phyloP scores from a whole-genome alignment of 768 basidiomycete species.

The Rhizopogon vesiculosus region DNA sequence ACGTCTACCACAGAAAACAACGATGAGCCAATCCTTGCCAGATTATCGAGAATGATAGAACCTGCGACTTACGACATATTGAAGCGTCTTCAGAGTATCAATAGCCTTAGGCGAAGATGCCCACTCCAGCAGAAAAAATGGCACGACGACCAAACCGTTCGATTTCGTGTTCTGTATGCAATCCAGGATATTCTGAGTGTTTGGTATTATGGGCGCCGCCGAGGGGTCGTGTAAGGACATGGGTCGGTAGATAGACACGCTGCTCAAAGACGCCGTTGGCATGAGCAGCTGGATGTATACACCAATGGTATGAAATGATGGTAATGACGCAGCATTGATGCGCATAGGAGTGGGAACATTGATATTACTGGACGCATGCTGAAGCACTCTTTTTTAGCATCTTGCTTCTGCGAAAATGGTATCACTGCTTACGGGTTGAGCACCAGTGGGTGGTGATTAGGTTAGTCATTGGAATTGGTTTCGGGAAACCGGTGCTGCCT shows the following conservation, averaged over 20 bases:
- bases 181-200: constrained; percentile 17
- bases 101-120: constrained; percentile 12
- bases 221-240: constrained; percentile 10
- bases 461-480: constrained; percentile 32
- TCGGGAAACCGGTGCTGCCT: constrained; percentile 45
- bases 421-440: constrained; percentile 24
- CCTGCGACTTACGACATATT: constrained; percentile 17
- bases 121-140: constrained; percentile 20
- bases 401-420: too few species aligned
- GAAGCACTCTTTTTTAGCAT: background rate
- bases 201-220: constrained; percentile 15
- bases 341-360: constrained; percentile 1
- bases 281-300: constrained; percentile 10
- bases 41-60: too few species aligned
- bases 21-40: background rate
- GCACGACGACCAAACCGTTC: constrained; percentile 10
- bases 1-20: constrained; percentile 16
- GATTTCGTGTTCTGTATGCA: constrained; percentile 8
- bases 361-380: constrained; percentile 7
- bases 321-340: constrained; percentile 12
- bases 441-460: constrained; percentile 28
- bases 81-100: constrained; percentile 9
- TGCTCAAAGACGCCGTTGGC: constrained; percentile 9
- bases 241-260: constrained; percentile 14
- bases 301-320: constrained; percentile 18